These are phyloP conservation scores for Neurospora hispaniola DNA, from an alignment of 495 filamentous ascomycete species.

Conservation along the genomic window DNA sequence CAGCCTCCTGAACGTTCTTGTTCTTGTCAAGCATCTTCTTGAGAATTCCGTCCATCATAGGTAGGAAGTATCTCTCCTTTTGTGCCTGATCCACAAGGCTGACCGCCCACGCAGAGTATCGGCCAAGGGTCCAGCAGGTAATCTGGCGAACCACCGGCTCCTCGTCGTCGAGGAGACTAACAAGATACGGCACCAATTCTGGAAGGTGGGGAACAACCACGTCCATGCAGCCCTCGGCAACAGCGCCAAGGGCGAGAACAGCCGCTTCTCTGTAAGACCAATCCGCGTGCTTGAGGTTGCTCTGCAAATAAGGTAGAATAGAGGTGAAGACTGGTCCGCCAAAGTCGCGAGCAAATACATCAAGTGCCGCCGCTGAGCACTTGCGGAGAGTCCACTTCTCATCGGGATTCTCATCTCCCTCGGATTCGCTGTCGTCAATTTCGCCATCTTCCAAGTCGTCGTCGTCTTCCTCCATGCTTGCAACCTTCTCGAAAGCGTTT, in stretches of 20 bases:
- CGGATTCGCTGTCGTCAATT: slow-evolving; percentile 70
- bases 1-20: slow-evolving; percentile 96
- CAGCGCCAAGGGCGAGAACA: slow-evolving; percentile 87
- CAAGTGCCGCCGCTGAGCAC: slow-evolving; percentile 91
- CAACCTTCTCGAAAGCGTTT: slow-evolving; percentile 38
- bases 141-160: slow-evolving; percentile 95
- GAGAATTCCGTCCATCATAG: slow-evolving; percentile 96
- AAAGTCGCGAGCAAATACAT: slow-evolving; percentile 88
- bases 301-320: slow-evolving; percentile 84
- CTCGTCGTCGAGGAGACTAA: slow-evolving; percentile 70
- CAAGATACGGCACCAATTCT: slow-evolving; percentile 81
- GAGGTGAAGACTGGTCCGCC: slow-evolving; percentile 78
- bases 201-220: slow-evolving; percentile 85
- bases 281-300: slow-evolving; percentile 76
- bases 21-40: slow-evolving; percentile 90
- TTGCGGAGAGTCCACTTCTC: slow-evolving; percentile 95
- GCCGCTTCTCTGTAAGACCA: slow-evolving; percentile 93
- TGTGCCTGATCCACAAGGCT: slow-evolving; percentile 54
- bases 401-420: slow-evolving; percentile 67
- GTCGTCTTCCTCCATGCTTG: slow-evolving; percentile 57
- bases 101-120: slow-evolving; percentile 91
- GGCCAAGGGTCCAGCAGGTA: slow-evolving; percentile 92
- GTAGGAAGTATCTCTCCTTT: slow-evolving; percentile 73
- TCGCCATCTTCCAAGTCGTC: slow-evolving; percentile 84
- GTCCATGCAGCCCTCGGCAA: slow-evolving; percentile 89